A percentile compares a stretch with the other conserved stretches of the same genome.
Conservation (phyloP, 345 rosid species). For the Murraya koenigii region DNA sequence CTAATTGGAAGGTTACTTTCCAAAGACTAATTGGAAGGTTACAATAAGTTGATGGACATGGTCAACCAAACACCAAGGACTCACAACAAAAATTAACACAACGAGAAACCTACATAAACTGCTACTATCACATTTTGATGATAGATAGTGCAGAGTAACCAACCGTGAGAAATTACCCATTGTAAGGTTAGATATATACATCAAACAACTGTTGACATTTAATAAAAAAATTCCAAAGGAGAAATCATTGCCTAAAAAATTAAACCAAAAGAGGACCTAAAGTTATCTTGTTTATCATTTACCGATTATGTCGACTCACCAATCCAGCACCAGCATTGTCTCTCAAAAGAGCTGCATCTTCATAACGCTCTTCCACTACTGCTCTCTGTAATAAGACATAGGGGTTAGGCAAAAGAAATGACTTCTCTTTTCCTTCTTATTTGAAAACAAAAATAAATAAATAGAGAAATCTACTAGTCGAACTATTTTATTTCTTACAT, state of each 20-base stretch:
- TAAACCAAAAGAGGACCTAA: not conserved
- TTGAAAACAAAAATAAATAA: not conserved
- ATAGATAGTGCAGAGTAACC: not conserved
- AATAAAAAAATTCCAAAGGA: not conserved
- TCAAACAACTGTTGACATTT: not conserved
- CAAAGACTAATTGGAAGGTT: not conserved
- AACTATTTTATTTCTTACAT: conserved; percentile 35
- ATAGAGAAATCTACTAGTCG: not conserved
- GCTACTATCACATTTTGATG: not conserved
- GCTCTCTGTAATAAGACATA: conserved; percentile 55
- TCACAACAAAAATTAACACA: not conserved
- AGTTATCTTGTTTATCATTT: not conserved
- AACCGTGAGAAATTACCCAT: not conserved
- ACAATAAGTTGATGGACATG: not conserved
- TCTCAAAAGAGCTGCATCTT: conserved; percentile 75
- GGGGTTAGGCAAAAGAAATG: conserved; percentile 6
- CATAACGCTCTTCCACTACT: conserved; percentile 63
- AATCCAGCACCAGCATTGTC: conserved; percentile 88
- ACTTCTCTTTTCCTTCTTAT: not conserved
- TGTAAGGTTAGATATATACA: not conserved
- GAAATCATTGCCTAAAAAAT: not conserved
- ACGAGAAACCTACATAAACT: not conserved
- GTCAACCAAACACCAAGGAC: not conserved
- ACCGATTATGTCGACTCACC: conserved; percentile 43
- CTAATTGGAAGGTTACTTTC: not conserved